These are phyloP conservation scores for Zygotorulaspora florentina DNA, from an alignment of 805 yeast genomes.

Conservation along the genomic window DNA sequence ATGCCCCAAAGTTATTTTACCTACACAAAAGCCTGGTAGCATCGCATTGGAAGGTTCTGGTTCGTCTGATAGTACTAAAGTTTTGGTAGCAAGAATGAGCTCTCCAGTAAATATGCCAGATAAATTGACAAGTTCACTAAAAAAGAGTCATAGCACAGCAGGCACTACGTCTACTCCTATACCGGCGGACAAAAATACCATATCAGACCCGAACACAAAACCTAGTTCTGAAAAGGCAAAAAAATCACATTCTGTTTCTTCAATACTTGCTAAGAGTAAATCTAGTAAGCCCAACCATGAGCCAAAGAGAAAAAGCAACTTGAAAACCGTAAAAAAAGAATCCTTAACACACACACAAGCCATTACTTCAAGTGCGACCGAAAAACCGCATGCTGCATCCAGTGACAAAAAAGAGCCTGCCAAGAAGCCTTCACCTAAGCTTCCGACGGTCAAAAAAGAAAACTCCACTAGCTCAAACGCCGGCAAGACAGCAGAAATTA, in stretches of 20 bases:
- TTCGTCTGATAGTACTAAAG: conserved; percentile 10
- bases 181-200: neutral
- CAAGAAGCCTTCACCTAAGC: neutral
- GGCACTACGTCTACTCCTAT: conserved; percentile 3
- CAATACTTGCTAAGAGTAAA: conserved; percentile 8
- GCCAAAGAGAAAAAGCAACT: conserved; percentile 1
- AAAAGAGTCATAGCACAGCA: conserved; percentile 7
- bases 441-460: conserved; percentile 3
- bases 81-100: conserved; percentile 22
- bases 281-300: conserved; percentile 4
- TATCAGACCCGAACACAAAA: neutral
- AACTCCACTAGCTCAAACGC: neutral
- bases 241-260: conserved; percentile 6
- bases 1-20: conserved; percentile 22
- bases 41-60: conserved; percentile 4
- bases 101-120: conserved; percentile 23
- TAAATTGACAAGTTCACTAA: neutral
- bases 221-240: conserved; percentile 10
- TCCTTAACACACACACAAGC: neutral
- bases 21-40: conserved; percentile 20
- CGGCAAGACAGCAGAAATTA: conserved; percentile 5
- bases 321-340: conserved; percentile 9
- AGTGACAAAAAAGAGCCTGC: conserved; percentile 1
- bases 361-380: neutral
- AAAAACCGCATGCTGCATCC: neutral